These are phyloP conservation scores for Clitopilus passeckerianus DNA, from an alignment of 768 basidiomycete genomes.

Conservation along the genomic window DNA sequence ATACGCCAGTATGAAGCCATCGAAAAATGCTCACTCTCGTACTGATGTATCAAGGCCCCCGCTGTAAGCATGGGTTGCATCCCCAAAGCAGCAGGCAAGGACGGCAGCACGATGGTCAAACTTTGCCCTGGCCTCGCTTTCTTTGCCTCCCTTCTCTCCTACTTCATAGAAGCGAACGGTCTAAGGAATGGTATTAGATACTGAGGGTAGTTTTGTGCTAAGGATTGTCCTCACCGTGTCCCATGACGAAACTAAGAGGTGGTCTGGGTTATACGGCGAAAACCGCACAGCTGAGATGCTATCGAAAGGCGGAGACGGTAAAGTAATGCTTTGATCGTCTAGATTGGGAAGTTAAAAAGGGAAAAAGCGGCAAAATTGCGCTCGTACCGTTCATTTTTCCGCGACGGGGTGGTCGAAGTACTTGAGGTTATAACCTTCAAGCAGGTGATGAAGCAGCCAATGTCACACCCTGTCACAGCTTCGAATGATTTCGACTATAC, in stretches of 20 bases:
- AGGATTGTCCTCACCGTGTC: constrained; percentile 50
- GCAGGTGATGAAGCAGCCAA: no score
- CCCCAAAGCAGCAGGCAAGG: constrained; percentile 74
- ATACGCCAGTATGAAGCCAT: background rate
- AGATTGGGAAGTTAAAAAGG: background rate
- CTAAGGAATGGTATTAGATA: constrained; percentile 11
- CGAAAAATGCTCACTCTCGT: constrained; percentile 56
- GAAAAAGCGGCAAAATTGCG: background rate
- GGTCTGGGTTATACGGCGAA: constrained; percentile 74
- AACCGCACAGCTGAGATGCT: constrained; percentile 78
- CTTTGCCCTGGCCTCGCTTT: constrained; percentile 69
- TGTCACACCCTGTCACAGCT: no score
- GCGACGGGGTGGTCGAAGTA: no score
- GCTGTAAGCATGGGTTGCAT: constrained; percentile 66
- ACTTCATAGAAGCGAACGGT: constrained; percentile 48
- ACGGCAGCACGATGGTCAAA: constrained; percentile 89
- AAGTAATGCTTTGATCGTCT: constrained; percentile 22
- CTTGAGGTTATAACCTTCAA: no score
- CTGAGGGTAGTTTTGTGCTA: constrained; percentile 1
- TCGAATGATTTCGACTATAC: no score
- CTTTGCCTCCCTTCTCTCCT: constrained; percentile 51
- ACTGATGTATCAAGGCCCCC: constrained; percentile 86
- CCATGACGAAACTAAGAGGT: constrained; percentile 86
- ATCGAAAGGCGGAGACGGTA: constrained; percentile 76
- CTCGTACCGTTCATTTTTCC: background rate